Evolutionary conservation across 805 yeast genomes (phyloP).

Genomic region (Wickerhamomyces alni): DNA sequence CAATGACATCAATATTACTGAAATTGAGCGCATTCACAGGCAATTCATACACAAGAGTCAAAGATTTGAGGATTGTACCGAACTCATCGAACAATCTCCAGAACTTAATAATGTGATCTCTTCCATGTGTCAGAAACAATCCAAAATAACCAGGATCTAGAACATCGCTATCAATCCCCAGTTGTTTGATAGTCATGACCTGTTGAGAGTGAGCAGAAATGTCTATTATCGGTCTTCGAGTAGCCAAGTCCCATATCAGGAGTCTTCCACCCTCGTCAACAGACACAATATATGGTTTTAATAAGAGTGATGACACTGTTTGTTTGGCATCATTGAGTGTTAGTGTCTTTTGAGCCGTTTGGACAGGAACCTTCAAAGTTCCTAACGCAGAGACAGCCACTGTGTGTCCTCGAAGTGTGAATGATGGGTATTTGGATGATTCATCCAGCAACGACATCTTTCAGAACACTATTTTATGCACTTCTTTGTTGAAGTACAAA

Average conservation of each 20-base stretch:
- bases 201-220: constrained; percentile 57
- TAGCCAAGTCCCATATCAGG: constrained; percentile 57
- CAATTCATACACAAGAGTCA: constrained; percentile 35
- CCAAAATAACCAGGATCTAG: constrained; percentile 28
- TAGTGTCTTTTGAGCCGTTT: not conserved
- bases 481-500: no score
- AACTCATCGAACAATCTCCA: constrained; percentile 32
- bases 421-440: constrained; percentile 7
- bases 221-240: constrained; percentile 47
- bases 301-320: not conserved
- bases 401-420: constrained; percentile 31
- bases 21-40: constrained; percentile 75
- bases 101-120: constrained; percentile 50
- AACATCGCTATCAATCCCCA: constrained; percentile 25
- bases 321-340: not conserved
- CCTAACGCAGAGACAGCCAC: constrained; percentile 23
- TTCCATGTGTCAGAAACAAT: constrained; percentile 55
- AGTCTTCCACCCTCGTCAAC: constrained; percentile 61
- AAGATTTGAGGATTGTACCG: not conserved
- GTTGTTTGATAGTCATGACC: constrained; percentile 44
- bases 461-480: not conserved
- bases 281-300: constrained; percentile 37
- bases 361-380: constrained; percentile 17
- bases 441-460: not conserved
- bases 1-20: constrained; percentile 48